Percentiles rank a stretch among this genome's conserved stretches.
phyloP scores from a whole-genome alignment of 2,329 filamentous ascomycete species.

The Fusarium sp. region DNA sequence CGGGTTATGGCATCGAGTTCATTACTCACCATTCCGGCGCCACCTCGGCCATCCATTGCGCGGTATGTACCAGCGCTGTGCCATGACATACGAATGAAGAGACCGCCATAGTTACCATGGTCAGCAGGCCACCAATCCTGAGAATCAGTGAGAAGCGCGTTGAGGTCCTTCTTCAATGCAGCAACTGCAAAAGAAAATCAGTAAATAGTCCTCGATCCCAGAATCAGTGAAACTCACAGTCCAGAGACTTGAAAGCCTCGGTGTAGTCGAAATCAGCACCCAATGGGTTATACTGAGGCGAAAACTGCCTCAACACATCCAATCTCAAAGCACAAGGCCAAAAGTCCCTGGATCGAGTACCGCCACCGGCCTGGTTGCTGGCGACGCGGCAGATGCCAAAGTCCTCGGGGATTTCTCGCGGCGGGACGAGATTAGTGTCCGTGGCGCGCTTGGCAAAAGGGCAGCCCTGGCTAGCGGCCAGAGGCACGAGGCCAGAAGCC shows the following conservation, averaged over 20 bases:
- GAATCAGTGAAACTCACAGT: constrained; percentile 51
- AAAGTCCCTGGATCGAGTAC: constrained; percentile 75
- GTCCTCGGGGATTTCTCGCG: constrained; percentile 24
- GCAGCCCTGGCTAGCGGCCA: constrained; percentile 24
- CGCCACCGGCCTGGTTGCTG: constrained; percentile 63
- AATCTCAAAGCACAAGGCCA: constrained; percentile 75
- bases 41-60: constrained; percentile 76
- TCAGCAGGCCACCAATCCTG: constrained; percentile 86
- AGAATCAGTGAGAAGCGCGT: constrained; percentile 77
- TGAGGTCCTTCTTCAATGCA: constrained; percentile 76
- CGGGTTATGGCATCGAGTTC: too few species aligned
- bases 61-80: constrained; percentile 83
- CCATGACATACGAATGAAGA: constrained; percentile 85
- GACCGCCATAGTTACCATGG: constrained; percentile 81
- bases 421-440: constrained; percentile 4
- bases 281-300: constrained; percentile 68
- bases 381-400: constrained; percentile 30
- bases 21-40: constrained; percentile 63
- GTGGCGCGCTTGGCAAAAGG: constrained; percentile 31
- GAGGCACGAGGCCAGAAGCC: constrained; percentile 25
- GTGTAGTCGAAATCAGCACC: constrained; percentile 75
- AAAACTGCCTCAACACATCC: constrained; percentile 78
- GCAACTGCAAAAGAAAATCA: constrained; percentile 46
- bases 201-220: neutral
- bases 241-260: constrained; percentile 73